phyloP scores from a whole-genome alignment of 768 basidiomycete species.

The Saitozyma podzolica region DNA sequence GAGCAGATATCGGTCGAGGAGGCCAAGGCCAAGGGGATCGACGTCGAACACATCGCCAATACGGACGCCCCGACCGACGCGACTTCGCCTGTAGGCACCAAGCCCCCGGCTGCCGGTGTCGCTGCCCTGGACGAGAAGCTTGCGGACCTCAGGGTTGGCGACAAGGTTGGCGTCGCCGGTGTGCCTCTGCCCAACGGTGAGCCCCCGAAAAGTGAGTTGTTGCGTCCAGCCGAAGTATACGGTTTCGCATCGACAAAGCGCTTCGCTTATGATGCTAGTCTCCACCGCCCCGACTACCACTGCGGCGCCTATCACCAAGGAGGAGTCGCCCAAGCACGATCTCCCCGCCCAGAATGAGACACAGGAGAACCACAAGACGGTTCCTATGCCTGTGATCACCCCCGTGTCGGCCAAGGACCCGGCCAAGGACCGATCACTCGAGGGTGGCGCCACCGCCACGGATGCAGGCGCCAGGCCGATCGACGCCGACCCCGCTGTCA shows the following conservation, averaged over 20 bases:
- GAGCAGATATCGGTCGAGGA: conserved; percentile 46
- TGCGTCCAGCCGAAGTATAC: not conserved
- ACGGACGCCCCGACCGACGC: conserved; percentile 34
- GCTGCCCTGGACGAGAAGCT: conserved; percentile 38
- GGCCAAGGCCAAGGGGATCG: conserved; percentile 46
- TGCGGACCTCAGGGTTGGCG: conserved; percentile 29
- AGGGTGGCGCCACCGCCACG: conserved; percentile 19
- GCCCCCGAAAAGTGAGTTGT: conserved; percentile 1
- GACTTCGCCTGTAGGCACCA: conserved; percentile 25
- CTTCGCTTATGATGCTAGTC: not conserved
- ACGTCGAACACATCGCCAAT: conserved; percentile 33
- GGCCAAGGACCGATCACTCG: conserved; percentile 43
- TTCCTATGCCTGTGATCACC: conserved; percentile 47
- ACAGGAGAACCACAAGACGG: conserved; percentile 39
- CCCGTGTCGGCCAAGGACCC: conserved; percentile 32
- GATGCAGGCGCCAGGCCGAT: conserved; percentile 37
- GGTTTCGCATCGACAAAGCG: not conserved
- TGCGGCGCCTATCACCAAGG: not conserved
- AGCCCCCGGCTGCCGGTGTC: conserved; percentile 32
- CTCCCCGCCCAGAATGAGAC: conserved; percentile 49
- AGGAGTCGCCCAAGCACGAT: conserved; percentile 22
- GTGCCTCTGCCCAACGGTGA: conserved; percentile 5
- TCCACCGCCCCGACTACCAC: not conserved
- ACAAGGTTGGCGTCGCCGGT: not conserved
- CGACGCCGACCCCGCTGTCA: conserved; percentile 29